These are phyloP conservation scores for Fraxinus platypoda DNA, from an alignment of 305 asterid genomes.

Conservation along the genomic window DNA sequence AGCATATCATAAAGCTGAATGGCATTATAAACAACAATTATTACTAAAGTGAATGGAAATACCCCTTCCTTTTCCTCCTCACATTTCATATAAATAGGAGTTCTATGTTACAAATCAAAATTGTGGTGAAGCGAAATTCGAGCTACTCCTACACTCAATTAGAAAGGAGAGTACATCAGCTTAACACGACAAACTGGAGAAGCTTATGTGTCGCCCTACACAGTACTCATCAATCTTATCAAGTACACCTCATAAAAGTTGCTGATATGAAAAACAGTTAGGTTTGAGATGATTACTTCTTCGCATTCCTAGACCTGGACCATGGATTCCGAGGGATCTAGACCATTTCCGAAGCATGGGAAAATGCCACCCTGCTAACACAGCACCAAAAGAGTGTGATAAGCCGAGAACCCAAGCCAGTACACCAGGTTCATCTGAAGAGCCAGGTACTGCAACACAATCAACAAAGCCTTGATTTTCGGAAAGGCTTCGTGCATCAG, in stretches of 20 bases:
- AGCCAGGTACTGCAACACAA: slow-evolving; percentile 11
- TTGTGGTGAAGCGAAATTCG: slow-evolving; percentile 32
- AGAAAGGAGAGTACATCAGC: slow-evolving; percentile 16
- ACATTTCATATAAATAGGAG: slow-evolving; percentile 32
- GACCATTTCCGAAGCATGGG: background rate
- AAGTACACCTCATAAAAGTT: slow-evolving; percentile 1
- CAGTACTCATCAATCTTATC: slow-evolving; percentile 3
- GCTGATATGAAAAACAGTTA: background rate
- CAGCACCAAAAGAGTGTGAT: background rate
- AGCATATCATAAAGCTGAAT: slow-evolving; percentile 3
- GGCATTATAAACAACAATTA: slow-evolving; percentile 29
- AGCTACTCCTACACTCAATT: slow-evolving; percentile 26
- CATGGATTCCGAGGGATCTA: background rate
- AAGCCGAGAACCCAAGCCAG: slow-evolving; percentile 4
- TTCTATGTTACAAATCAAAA: slow-evolving; percentile 52
- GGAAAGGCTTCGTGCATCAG: background rate
- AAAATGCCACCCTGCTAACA: slow-evolving; percentile 3
- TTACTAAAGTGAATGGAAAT: slow-evolving; percentile 28
- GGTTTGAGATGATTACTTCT: background rate
- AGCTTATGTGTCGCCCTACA: slow-evolving; percentile 12
- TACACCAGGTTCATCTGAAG: slow-evolving; percentile 14
- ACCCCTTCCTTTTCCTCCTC: slow-evolving; percentile 27
- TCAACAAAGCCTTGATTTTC: background rate
- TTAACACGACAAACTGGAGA: slow-evolving; percentile 19
- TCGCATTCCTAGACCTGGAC: background rate